These are phyloP conservation scores for Lipomyces lipofer DNA, from an alignment of 805 yeast species.

Conservation along the genomic window DNA sequence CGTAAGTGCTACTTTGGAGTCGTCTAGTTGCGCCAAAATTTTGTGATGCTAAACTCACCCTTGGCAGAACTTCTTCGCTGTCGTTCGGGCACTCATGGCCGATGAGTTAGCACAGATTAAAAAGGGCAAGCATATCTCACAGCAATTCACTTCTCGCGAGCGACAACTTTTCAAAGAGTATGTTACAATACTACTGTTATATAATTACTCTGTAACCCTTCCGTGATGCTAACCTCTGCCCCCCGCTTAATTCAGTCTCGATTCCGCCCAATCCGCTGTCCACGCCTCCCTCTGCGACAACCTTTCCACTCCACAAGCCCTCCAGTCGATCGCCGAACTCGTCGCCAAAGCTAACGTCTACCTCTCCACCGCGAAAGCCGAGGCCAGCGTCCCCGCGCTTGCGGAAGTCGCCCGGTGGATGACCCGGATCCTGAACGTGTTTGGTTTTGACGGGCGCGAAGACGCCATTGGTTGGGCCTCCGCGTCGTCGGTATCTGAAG, in stretches of 20 bases:
- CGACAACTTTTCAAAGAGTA: constrained; percentile 16
- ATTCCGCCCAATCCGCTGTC: constrained; percentile 55
- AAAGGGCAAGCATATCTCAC: constrained; percentile 56
- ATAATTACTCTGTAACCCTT: background rate
- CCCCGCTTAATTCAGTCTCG: too few species aligned
- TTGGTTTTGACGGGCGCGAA: constrained; percentile 63
- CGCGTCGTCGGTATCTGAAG: constrained; percentile 39
- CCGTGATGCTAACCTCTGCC: too few species aligned
- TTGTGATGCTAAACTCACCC: background rate
- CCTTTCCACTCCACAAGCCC: constrained; percentile 72
- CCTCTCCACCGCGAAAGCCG: constrained; percentile 57
- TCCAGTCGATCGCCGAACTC: constrained; percentile 65
- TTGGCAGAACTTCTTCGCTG: constrained; percentile 85
- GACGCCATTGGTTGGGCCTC: constrained; percentile 73
- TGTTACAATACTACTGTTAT: too few species aligned
- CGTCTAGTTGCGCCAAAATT: background rate
- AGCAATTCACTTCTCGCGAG: constrained; percentile 50
- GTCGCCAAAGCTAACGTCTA: constrained; percentile 73
- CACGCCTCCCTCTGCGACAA: constrained; percentile 87
- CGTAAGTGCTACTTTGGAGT: too few species aligned
- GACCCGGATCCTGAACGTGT: constrained; percentile 63
- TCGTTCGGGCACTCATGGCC: constrained; percentile 73
- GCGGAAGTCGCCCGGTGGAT: constrained; percentile 65
- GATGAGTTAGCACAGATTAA: constrained; percentile 59
- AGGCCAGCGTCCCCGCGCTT: constrained; percentile 48